Evolutionary conservation across 2,329 filamentous ascomycete species (phyloP), one percentile per base, ranked within the genome.

Genomic region (Clarireedia sp.): DNA sequence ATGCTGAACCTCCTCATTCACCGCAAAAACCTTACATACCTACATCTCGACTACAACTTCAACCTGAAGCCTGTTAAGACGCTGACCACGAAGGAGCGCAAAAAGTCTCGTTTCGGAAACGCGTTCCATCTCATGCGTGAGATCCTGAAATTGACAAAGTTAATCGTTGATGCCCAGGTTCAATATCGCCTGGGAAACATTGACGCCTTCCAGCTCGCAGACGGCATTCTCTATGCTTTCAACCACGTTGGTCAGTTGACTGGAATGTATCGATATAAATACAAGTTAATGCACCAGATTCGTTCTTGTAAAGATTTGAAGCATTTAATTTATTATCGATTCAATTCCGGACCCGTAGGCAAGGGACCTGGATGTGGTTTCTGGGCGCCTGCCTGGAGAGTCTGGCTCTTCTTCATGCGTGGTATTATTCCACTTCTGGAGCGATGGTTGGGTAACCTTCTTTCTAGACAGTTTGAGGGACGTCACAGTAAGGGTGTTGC

Each of bases 181-280:
- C 94, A 99, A 71, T 99, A 97, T 69, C 86, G 94, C 26, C 77
- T 99, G 40, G 95, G 95, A 57, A 99, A 99, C 67, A 97, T 99
- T 60, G 94, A 99, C 71, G 94, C 95, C 38, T 99, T 99, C 77
- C 94, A 99, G 71, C 84, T 99, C 62, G 94, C 94, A 3, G 94
- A 99, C 71, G 94, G 94, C 71, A 99, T 99, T 56, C 78, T 97
- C n/a, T 99, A 99, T 66, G 95, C 94, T 17, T 99, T 99, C 76
- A 99, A 99, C 73, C 94, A 99, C 65, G 94, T 99, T 56, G 94
- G 94, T 59, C 95, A 99, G 72, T 78, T 99, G 59, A 99, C 94
- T 16, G 94, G 94, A 70, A 99, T 99, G 94, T 99, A 99, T 74
- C 87, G 94, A 59, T 99, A 99, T 81, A 99, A 99, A 78, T 99